A percentile compares a stretch with the other conserved stretches of the same genome.
These are phyloP conservation scores for Eustoma russellianum DNA, from an alignment of 257 asterid genomes.

Conservation along the genomic window DNA sequence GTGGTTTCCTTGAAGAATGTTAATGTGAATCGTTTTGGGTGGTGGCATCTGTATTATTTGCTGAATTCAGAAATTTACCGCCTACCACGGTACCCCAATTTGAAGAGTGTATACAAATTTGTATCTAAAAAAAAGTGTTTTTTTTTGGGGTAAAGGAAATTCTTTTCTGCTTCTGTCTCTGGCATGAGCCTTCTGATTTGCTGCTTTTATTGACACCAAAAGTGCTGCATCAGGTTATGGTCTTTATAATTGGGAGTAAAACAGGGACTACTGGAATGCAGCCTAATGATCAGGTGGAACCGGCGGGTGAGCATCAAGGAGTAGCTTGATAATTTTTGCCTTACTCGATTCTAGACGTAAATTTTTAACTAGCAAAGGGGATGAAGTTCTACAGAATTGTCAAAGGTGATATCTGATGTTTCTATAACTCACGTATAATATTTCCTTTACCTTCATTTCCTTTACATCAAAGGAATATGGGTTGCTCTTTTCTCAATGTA, in stretches of 20 bases:
- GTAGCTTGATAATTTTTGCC: slow-evolving; percentile 1
- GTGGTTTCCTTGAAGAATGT: too few relatives aligned
- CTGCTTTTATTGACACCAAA: too few relatives aligned
- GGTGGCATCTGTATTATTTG: too few relatives aligned
- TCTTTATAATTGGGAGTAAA: background rate
- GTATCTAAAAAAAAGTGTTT: too few relatives aligned
- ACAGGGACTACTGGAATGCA: slow-evolving; percentile 1
- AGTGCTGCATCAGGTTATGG: background rate
- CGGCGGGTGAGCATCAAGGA: background rate
- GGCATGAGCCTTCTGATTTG: too few relatives aligned
- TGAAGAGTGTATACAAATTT: too few relatives aligned
- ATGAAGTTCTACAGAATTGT: background rate
- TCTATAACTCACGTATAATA: background rate
- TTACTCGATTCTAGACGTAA: slow-evolving; percentile 1
- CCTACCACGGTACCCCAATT: too few relatives aligned
- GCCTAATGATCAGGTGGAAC: background rate
- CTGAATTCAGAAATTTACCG: too few relatives aligned
- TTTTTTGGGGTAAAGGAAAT: too few relatives aligned
- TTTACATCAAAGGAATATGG: slow-evolving; percentile 2
- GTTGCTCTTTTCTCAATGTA: background rate
- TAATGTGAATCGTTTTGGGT: too few relatives aligned
- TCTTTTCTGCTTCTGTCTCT: too few relatives aligned
- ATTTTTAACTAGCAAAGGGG: background rate
- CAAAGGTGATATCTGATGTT: slow-evolving; percentile 1
- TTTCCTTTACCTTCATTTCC: background rate